Base-by-base conservation (phyloP, 2,329 filamentous ascomycete species). In the Thielaviopsis musarum region DNA sequence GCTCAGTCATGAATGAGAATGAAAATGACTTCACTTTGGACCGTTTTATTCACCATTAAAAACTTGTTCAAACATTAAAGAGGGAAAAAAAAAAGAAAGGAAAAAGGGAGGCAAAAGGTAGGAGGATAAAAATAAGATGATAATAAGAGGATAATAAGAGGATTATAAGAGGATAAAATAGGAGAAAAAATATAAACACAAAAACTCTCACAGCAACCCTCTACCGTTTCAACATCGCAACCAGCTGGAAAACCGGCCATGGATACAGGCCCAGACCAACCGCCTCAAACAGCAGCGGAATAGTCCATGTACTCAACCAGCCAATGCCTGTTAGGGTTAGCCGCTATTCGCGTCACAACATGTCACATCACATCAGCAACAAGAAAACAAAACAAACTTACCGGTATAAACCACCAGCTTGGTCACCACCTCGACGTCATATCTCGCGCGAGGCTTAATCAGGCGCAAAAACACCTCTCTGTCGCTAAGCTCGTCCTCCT, bases 341-440 rank as follows among this genome's bases (percentile, higher is more conserved):
- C 28, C 15, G 45, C 22, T 30, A 54, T 12, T 34, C 30, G 21
- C 6, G 17, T 19, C 54, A 28, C n/a, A 7, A 19, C 24, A 13
- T 34, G 52, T n/a, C n/a, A n/a, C n/a, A n/a, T n/a, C n/a, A n/a
- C n/a, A 17, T 73, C 24, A 9, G 6, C 24, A 53, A 58, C 5
- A 9, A 51, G 54, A 57, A 58, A 59, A 54, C 49, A 30, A 57
- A 51, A 52, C 57, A 53, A 19, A 66, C 83, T 71, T 73, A 89
- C 91, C 93, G 61, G 86, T 80, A 73, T 98, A 98, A 24, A 98
- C 89, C 66, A 98, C 87, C 62, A 98, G 72, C 73, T 96, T 97
- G 5, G 93, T 97, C 45, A 98, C 87, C 48, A 98, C 91, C 71
- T 98, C 93, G n/a, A 97, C 91, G 71, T 98, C 93, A 68, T 97